A percentile compares a stretch with the other conserved stretches of the same genome.
Evolutionary conservation across 495 filamentous ascomycete species (phyloP).

Genomic region (Penicillium macrosclerotiorum): DNA sequence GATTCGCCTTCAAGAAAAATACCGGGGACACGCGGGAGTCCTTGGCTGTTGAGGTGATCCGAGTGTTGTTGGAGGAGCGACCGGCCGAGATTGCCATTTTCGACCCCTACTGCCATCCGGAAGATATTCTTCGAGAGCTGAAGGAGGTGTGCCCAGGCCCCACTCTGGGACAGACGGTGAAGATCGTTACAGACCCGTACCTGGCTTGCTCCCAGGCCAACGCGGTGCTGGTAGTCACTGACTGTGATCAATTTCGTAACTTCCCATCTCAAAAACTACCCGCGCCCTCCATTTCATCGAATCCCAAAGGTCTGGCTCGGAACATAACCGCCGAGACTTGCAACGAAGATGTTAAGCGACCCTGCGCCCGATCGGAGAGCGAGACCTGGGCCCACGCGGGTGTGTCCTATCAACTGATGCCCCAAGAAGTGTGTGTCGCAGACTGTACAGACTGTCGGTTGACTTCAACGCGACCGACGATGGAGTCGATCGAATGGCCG

Average conservation of each 20-base stretch:
- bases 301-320: background rate
- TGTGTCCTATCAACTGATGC: constrained; percentile 16
- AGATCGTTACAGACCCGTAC: constrained; percentile 34
- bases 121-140: constrained; percentile 45
- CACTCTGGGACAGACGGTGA: constrained; percentile 16
- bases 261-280: constrained; percentile 1
- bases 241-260: constrained; percentile 34
- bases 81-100: constrained; percentile 68
- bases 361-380: constrained; percentile 5
- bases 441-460: constrained; percentile 25
- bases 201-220: constrained; percentile 37
- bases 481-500: constrained; percentile 50
- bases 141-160: constrained; percentile 5
- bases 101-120: constrained; percentile 62
- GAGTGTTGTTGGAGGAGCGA: constrained; percentile 59
- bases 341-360: background rate
- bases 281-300: background rate
- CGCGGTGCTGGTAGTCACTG: constrained; percentile 37
- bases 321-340: background rate
- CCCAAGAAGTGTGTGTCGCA: constrained; percentile 12
- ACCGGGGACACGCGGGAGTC: constrained; percentile 77
- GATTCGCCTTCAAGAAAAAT: constrained; percentile 81
- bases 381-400: constrained; percentile 18
- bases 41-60: constrained; percentile 66
- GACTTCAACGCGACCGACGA: constrained; percentile 10